Evolutionary conservation across 83 land plant genomes (phyloP).

Genomic region (Larix sibirica): DNA sequence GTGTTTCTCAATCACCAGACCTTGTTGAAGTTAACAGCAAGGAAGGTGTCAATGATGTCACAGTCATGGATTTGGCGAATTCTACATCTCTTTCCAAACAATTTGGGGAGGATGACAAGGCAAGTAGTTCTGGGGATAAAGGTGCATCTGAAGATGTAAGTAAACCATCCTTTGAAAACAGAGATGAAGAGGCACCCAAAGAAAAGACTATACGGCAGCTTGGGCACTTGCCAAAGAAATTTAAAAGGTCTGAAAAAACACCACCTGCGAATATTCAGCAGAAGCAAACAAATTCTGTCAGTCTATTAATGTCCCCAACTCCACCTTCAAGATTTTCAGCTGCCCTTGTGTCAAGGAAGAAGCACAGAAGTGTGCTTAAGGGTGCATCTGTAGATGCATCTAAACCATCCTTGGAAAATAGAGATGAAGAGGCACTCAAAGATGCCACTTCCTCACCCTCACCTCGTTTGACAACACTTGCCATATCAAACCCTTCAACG

Average conservation of each 20-base stretch:
- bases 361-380: background rate
- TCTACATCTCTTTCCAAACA: background rate
- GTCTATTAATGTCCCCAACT: background rate
- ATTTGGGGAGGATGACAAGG: background rate
- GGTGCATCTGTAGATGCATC: background rate
- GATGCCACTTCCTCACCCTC: background rate
- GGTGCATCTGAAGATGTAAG: background rate
- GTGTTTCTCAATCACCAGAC: background rate
- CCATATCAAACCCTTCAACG: background rate
- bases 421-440: background rate
- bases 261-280: background rate
- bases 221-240: background rate
- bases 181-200: background rate
- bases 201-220: background rate
- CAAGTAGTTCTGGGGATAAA: background rate
- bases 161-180: background rate
- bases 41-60: background rate
- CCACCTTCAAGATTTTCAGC: constrained; percentile 5
- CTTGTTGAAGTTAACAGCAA: background rate
- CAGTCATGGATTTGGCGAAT: background rate
- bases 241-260: background rate
- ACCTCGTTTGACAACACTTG: background rate
- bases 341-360: background rate
- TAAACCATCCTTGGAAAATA: background rate
- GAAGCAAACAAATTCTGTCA: background rate